These are phyloP conservation scores for Capsicum baccatum DNA, from an alignment of 257 asterid species.

Conservation along the genomic window DNA sequence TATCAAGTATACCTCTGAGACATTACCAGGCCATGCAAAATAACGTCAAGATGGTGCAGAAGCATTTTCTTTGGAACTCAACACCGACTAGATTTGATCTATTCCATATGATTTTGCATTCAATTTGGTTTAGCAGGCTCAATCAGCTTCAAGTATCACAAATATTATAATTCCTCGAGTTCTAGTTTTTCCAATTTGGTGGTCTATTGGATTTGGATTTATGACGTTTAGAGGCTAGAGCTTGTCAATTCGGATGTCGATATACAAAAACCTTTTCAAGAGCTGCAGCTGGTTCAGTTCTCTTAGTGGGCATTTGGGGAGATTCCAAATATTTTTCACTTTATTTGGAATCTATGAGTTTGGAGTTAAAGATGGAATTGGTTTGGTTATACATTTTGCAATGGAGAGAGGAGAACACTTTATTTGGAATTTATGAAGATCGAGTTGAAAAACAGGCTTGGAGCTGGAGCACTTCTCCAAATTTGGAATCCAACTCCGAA, in stretches of 20 bases:
- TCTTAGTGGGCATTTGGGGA: too few relatives aligned
- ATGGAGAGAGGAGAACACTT: too few relatives aligned
- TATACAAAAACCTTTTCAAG: background rate
- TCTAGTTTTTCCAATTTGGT: background rate
- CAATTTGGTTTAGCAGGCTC: constrained; percentile 80
- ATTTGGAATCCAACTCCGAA: too few relatives aligned
- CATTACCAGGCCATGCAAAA: constrained; percentile 65
- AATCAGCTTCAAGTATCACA: constrained; percentile 55
- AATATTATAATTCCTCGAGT: constrained; percentile 18
- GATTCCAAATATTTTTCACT: too few relatives aligned
- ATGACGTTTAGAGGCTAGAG: background rate
- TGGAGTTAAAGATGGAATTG: too few relatives aligned
- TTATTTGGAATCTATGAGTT: too few relatives aligned
- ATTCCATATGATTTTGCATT: constrained; percentile 90
- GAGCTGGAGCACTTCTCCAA: too few relatives aligned
- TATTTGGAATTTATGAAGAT: too few relatives aligned
- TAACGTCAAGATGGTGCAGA: constrained; percentile 79
- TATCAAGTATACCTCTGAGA: constrained; percentile 63
- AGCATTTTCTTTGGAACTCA: constrained; percentile 82
- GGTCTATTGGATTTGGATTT: background rate
- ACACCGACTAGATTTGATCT: constrained; percentile 73
- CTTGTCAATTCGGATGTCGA: background rate
- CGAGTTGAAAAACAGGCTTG: too few relatives aligned
- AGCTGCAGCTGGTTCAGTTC: background rate
- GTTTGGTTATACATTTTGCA: too few relatives aligned